Conservation (phyloP, 2,329 filamentous ascomycete genomes). For the Pseudogymnoascus sp. region DNA sequence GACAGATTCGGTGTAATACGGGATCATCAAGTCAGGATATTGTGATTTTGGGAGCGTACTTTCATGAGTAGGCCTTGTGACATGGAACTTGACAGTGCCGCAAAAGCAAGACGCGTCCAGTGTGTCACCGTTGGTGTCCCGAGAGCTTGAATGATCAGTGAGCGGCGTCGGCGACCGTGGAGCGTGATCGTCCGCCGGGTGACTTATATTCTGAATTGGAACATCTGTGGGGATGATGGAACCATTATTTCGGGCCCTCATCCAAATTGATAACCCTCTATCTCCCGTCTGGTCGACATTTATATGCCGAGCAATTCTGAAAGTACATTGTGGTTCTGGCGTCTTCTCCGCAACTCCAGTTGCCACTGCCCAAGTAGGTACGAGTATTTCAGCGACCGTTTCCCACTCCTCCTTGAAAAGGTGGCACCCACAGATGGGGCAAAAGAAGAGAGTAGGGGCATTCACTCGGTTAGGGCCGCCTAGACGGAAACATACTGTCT, state of each 20-base stretch:
- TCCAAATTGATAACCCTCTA: slow-evolving; percentile 43
- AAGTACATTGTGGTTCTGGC: background rate
- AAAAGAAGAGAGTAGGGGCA: background rate
- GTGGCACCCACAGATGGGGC: background rate
- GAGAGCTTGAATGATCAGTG: slow-evolving; percentile 11
- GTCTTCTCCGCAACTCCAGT: background rate
- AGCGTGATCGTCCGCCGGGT: slow-evolving; percentile 11
- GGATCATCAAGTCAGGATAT: slow-evolving; percentile 47
- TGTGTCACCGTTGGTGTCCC: background rate
- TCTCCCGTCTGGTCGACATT: slow-evolving; percentile 42
- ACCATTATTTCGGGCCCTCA: slow-evolving; percentile 31
- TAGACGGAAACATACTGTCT: background rate
- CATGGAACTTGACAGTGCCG: slow-evolving; percentile 45
- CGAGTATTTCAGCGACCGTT: background rate
- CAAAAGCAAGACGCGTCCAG: slow-evolving; percentile 48
- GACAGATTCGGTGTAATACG: slow-evolving; percentile 33
- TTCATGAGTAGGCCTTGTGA: slow-evolving; percentile 45
- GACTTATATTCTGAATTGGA: slow-evolving; percentile 11
- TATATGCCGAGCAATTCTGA: background rate
- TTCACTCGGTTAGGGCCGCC: background rate
- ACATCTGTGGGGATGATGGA: slow-evolving; percentile 21
- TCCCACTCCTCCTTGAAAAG: background rate
- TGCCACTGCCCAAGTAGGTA: background rate
- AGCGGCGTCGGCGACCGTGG: slow-evolving; percentile 14
- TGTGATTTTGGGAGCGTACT: slow-evolving; percentile 40